These are phyloP conservation scores for Macrocybe sp. DNA, from an alignment of 1,284 basidiomycete species.

Conservation along the genomic window DNA sequence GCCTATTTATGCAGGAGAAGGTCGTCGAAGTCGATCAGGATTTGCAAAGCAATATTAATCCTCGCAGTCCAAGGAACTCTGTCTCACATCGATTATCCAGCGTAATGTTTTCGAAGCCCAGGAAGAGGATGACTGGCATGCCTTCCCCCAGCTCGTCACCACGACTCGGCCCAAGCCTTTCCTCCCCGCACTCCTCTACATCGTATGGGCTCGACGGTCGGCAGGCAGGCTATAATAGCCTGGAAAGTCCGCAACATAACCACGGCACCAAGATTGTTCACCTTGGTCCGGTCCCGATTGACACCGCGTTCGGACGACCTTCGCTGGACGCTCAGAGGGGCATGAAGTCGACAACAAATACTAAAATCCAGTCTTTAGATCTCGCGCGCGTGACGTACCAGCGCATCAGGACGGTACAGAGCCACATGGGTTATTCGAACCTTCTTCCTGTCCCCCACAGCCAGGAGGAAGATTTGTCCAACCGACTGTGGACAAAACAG, in stretches of 20 bases:
- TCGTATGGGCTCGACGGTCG: constrained; percentile 23
- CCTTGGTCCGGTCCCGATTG: constrained; percentile 47
- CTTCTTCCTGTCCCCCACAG: constrained; percentile 42
- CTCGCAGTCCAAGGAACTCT: constrained; percentile 21
- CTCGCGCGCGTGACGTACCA: constrained; percentile 52
- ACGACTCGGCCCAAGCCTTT: constrained; percentile 19
- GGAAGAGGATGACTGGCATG: constrained; percentile 32
- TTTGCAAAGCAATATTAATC: constrained; percentile 20
- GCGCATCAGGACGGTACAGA: constrained; percentile 57
- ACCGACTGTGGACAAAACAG: constrained; percentile 49
- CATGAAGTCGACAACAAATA: constrained; percentile 25
- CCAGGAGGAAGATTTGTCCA: constrained; percentile 25
- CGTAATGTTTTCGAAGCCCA: constrained; percentile 41
- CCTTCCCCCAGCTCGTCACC: constrained; percentile 53
- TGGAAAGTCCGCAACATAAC: constrained; percentile 27
- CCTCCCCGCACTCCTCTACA: constrained; percentile 16
- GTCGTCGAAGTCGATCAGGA: constrained; percentile 39
- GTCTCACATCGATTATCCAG: constrained; percentile 38
- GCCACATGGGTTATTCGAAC: constrained; percentile 53
- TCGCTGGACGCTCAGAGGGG: constrained; percentile 28
- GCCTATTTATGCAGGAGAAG: constrained; percentile 59
- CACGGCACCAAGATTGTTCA: constrained; percentile 52
- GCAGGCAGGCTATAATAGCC: constrained; percentile 40
- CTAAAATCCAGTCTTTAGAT: constrained; percentile 41
- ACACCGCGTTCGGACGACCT: constrained; percentile 31